These are phyloP conservation scores for Candolleomyces aberdarensis DNA, from an alignment of 768 basidiomycete species.

Conservation along the genomic window DNA sequence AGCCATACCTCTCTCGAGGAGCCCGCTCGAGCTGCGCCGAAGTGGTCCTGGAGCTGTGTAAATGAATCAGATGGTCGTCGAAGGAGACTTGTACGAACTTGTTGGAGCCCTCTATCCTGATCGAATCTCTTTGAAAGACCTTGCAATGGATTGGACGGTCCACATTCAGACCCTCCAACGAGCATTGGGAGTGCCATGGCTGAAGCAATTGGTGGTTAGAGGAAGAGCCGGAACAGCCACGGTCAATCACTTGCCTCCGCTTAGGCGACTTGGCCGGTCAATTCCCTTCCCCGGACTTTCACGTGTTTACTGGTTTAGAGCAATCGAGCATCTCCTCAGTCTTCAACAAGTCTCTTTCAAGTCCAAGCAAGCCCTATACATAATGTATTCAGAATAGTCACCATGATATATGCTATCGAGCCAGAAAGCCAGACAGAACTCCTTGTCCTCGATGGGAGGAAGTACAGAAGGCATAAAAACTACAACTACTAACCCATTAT, in stretches of 20 bases:
- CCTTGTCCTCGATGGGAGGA: not conserved
- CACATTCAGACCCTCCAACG: constrained; percentile 74
- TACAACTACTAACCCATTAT: not conserved
- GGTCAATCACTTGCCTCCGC: not conserved
- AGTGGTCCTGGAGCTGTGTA: constrained; percentile 56
- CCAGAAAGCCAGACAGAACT: not conserved
- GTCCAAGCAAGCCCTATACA: not conserved
- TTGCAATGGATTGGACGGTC: constrained; percentile 81
- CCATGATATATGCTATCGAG: not conserved
- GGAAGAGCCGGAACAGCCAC: not conserved
- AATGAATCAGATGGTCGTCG: constrained; percentile 4
- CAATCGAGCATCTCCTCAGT: not conserved
- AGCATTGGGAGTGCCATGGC: constrained; percentile 81
- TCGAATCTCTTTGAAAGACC: constrained; percentile 77
- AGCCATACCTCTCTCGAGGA: constrained; percentile 58
- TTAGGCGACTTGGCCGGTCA: constrained; percentile 6
- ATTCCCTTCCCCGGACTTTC: not conserved
- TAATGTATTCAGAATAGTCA: not conserved
- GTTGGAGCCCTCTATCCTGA: constrained; percentile 73
- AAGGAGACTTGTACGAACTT: constrained; percentile 42
- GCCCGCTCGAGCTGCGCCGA: constrained; percentile 56
- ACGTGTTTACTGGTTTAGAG: constrained; percentile 10
- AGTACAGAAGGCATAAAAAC: not conserved
- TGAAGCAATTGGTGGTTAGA: constrained; percentile 6
- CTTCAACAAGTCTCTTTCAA: too few species aligned